Evolutionary conservation across 140 eudicot genomes (phyloP), one percentile per base, ranked within the genome.

Genomic region (Stevia rebaudiana): DNA sequence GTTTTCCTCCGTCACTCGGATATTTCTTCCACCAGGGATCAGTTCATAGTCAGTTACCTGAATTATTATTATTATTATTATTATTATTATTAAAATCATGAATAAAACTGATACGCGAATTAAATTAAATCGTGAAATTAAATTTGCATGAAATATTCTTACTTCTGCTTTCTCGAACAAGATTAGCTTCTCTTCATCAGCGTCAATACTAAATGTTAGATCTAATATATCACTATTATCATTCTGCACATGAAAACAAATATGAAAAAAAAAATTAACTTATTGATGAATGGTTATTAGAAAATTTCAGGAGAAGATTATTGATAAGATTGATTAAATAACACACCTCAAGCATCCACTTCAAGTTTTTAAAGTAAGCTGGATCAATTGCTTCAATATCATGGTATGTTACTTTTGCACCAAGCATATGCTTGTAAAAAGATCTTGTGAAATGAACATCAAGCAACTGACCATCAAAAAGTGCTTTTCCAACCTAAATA

Each of bases 361-460:
- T 88, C 75, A 94, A 73, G 73, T 88, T 94, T 81, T 94, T 94
- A 75, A 85, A 94, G 77, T 88, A 88, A 76, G 79, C 95, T 1
- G 99, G 99, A 76, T 94, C 99, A 28, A 94, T 88, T 8, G 99
- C 99, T 78, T 94, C 99, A 42, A 94, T 94, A 71, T 94, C 99
- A 82, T 94, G 99, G 71, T 94, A 94, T 0, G 99, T 88, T 56
- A 94, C 99, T 83, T 94, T 94, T 16, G 72, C 97, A 23, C 99
- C 99, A 57, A 94, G 88, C 21, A 94, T 94, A 61, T 94, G 99
- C 85, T 94, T 94, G 81, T 94, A 94, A 52, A 94, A 94, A 42
- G 99, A 94, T 72, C 99, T 81, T 7, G 99, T 94, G 83, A 94
- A 94, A 74, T 94, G 95, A 51, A 88, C 99, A 76, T 94, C 99